Percentiles rank a stretch among this genome's conserved stretches.
Evolutionary conservation across 768 basidiomycete genomes (phyloP).

Genomic region (Suillus hirtellus): DNA sequence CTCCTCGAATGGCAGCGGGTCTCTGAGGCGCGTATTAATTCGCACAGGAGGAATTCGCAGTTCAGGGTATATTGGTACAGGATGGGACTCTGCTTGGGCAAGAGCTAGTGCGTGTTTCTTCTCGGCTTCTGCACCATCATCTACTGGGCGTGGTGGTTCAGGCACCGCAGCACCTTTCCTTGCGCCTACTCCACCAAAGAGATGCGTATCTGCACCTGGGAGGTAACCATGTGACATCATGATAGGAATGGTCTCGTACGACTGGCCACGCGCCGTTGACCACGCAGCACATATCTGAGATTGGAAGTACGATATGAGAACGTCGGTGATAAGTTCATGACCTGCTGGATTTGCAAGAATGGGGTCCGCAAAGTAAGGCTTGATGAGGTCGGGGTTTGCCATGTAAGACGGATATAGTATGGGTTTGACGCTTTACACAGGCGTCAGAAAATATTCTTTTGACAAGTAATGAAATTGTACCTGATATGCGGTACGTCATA

Average conservation of each 20-base stretch:
- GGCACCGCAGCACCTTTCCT: slow-evolving; percentile 70
- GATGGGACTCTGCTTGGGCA: slow-evolving; percentile 16
- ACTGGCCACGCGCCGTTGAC: slow-evolving; percentile 66
- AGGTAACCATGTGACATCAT: slow-evolving; percentile 40
- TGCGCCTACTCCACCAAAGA: slow-evolving; percentile 85
- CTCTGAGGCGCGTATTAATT: slow-evolving; percentile 65
- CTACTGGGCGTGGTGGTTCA: slow-evolving; percentile 39
- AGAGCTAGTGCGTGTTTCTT: slow-evolving; percentile 23
- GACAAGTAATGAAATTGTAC: slow-evolving; percentile 32
- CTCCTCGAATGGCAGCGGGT: slow-evolving; percentile 68
- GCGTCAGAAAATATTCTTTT: slow-evolving; percentile 2
- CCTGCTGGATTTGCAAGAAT: slow-evolving; percentile 79
- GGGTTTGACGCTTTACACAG: slow-evolving; percentile 63
- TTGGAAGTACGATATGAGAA: slow-evolving; percentile 90
- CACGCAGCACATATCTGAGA: slow-evolving; percentile 86
- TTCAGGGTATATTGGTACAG: slow-evolving; percentile 30
- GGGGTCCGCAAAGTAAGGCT: slow-evolving; percentile 78
- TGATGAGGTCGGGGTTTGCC: slow-evolving; percentile 59
- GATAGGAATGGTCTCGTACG: slow-evolving; percentile 57
- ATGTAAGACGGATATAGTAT: slow-evolving; percentile 84
- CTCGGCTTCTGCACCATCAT: slow-evolving; percentile 32
- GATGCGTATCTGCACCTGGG: slow-evolving; percentile 43
- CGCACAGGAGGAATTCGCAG: slow-evolving; percentile 65
- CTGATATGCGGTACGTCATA: slow-evolving; percentile 95
- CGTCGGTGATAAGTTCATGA: slow-evolving; percentile 86